A percentile compares a stretch with the other conserved stretches of the same genome.
phyloP scores from a whole-genome alignment of 2,329 filamentous ascomycete species.

The Incumbomyces lentus region DNA sequence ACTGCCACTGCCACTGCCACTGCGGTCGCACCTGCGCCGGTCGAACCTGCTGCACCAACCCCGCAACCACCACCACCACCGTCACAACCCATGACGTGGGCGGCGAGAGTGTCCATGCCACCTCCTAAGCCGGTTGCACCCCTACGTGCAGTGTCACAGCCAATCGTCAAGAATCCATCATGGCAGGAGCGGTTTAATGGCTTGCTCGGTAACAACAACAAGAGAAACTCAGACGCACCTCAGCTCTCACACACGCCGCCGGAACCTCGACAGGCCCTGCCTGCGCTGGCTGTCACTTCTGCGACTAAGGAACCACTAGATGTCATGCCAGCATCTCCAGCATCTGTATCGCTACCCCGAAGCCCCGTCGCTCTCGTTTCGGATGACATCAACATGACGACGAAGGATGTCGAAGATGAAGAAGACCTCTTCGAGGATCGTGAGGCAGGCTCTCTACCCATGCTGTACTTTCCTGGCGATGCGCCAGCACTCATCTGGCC shows the following conservation, averaged over 20 bases:
- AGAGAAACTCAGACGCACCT: neutral
- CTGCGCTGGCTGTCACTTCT: slow-evolving; percentile 6
- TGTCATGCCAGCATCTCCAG: slow-evolving; percentile 36
- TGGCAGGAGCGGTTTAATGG: slow-evolving; percentile 55
- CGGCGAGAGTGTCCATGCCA: slow-evolving; percentile 28
- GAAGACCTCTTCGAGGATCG: slow-evolving; percentile 75
- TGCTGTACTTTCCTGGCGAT: slow-evolving; percentile 36
- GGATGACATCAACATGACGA: slow-evolving; percentile 40
- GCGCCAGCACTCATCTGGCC: slow-evolving; percentile 1
- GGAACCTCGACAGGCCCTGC: slow-evolving; percentile 10
- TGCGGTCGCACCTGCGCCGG: slow-evolving; percentile 10
- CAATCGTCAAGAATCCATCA: slow-evolving; percentile 37
- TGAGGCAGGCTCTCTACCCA: slow-evolving; percentile 67
- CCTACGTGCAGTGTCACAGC: slow-evolving; percentile 29
- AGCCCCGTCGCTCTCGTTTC: slow-evolving; percentile 27
- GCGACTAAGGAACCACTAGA: slow-evolving; percentile 19
- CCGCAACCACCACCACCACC: slow-evolving; percentile 13
- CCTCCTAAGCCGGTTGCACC: slow-evolving; percentile 27
- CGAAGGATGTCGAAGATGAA: slow-evolving; percentile 64
- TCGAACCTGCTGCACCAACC: slow-evolving; percentile 19
- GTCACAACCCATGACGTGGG: slow-evolving; percentile 26
- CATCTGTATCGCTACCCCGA: slow-evolving; percentile 61
- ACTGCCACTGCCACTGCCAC: slow-evolving; percentile 17
- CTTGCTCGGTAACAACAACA: slow-evolving; percentile 50
- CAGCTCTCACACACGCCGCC: neutral